phyloP scores from a whole-genome alignment of 768 basidiomycete genomes.

The Grammothele lineata region DNA sequence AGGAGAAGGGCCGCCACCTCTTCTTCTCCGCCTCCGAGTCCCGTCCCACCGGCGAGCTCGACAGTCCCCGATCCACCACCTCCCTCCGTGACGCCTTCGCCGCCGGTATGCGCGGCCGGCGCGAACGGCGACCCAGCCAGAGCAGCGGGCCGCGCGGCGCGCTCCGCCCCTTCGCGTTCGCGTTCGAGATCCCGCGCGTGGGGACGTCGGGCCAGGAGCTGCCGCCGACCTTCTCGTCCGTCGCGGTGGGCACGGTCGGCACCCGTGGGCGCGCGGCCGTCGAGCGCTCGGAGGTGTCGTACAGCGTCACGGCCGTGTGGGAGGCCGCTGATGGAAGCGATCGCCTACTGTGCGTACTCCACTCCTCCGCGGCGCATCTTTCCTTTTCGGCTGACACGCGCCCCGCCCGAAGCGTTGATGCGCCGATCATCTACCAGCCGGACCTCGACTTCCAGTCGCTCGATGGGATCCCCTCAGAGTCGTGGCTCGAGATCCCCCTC shows the following conservation, averaged over 20 bases:
- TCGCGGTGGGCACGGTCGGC: constrained; percentile 27
- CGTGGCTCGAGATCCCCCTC: constrained; percentile 69
- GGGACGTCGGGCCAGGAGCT: constrained; percentile 51
- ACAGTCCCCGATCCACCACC: constrained; percentile 19
- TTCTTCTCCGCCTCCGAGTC: constrained; percentile 23
- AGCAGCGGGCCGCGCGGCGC: constrained; percentile 11
- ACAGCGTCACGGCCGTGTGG: constrained; percentile 56
- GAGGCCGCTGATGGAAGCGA: constrained; percentile 46
- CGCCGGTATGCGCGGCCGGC: constrained; percentile 19
- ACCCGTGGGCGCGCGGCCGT: constrained; percentile 22
- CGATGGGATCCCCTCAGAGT: constrained; percentile 45
- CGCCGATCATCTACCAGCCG: constrained; percentile 59
- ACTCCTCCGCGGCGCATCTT: too few relatives aligned
- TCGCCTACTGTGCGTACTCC: constrained; percentile 42
- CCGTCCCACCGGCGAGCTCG: constrained; percentile 19
- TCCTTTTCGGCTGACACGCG: too few relatives aligned
- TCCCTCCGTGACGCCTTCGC: constrained; percentile 25
- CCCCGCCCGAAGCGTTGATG: constrained; percentile 61
- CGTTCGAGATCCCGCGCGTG: constrained; percentile 52
- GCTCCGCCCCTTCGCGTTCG: constrained; percentile 39
- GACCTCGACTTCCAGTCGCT: constrained; percentile 56
- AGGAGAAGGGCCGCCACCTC: constrained; percentile 23
- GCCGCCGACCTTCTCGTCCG: constrained; percentile 52
- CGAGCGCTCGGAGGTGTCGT: constrained; percentile 44
- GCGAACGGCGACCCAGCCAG: constrained; percentile 17